These are phyloP conservation scores for Erythrophleum ivorense DNA, from an alignment of 331 rosid species.

Conservation along the genomic window DNA sequence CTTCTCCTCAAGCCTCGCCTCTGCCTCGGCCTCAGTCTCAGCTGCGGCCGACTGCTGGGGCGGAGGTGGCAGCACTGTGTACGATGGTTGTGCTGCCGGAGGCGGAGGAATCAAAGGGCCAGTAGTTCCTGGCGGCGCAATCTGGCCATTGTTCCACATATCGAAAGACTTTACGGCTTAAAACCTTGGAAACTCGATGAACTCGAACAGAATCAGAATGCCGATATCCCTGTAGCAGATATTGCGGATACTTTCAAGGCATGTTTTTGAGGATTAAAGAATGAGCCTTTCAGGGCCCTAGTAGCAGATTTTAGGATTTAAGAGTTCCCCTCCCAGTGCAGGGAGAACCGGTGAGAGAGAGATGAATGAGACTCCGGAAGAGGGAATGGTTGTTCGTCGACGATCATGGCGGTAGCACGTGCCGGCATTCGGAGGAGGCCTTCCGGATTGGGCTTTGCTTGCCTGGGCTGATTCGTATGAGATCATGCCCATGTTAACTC, in stretches of 20 bases:
- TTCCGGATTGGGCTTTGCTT: no score
- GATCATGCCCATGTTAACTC: no score
- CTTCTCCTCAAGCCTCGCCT: slow-evolving; percentile 77
- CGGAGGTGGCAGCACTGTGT: slow-evolving; percentile 69
- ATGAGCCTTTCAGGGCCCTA: slow-evolving; percentile 25
- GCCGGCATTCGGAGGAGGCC: no score
- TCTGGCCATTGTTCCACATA: slow-evolving; percentile 83
- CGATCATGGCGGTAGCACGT: no score
- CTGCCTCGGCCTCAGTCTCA: slow-evolving; percentile 66
- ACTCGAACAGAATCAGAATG: background rate
- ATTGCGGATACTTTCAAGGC: slow-evolving; percentile 19
- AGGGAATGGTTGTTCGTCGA: background rate
- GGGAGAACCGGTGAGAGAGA: background rate
- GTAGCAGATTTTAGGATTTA: slow-evolving; percentile 45
- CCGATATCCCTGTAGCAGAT: background rate
- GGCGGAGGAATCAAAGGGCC: slow-evolving; percentile 75
- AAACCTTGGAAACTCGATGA: background rate
- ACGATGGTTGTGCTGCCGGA: slow-evolving; percentile 77
- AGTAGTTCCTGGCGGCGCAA: slow-evolving; percentile 78
- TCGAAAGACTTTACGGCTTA: background rate
- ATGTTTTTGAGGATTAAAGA: background rate
- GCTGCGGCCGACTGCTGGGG: slow-evolving; percentile 27
- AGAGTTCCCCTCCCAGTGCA: background rate
- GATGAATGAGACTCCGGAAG: background rate
- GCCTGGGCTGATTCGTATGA: no score